phyloP scores from a whole-genome alignment of 495 filamentous ascomycete species.

The Astrothelium macrocarpum region DNA sequence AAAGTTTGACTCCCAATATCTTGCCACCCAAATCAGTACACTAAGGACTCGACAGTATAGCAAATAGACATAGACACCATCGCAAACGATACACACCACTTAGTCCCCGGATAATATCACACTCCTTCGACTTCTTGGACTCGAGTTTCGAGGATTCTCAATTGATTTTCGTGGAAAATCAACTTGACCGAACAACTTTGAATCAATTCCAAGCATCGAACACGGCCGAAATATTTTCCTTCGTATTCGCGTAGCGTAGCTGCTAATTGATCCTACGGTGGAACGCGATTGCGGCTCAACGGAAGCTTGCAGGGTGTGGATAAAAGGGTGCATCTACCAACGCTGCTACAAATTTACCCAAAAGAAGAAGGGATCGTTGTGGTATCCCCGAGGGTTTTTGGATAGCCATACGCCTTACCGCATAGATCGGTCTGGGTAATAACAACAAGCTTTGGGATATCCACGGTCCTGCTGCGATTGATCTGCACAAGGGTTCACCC shows the following conservation, averaged over 20 bases:
- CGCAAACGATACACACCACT: not conserved
- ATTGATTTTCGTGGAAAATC: too few relatives aligned
- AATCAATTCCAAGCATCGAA: too few relatives aligned
- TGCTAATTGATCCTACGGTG: not conserved
- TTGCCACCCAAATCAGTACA: not conserved
- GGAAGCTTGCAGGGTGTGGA: not conserved
- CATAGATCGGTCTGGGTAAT: too few relatives aligned
- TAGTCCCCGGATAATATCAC: not conserved
- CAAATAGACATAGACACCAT: not conserved
- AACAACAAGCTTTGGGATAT: not conserved
- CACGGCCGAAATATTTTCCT: too few relatives aligned
- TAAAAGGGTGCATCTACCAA: not conserved
- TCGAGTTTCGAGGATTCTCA: not conserved
- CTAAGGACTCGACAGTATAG: not conserved
- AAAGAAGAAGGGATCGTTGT: not conserved
- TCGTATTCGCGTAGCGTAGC: too few relatives aligned
- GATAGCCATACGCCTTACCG: too few relatives aligned
- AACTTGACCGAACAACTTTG: too few relatives aligned
- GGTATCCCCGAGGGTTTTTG: too few relatives aligned
- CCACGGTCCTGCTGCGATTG: not conserved
- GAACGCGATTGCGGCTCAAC: not conserved
- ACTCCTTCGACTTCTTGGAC: not conserved
- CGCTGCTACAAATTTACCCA: too few relatives aligned
- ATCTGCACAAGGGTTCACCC: constrained; percentile 9
- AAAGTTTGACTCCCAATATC: not conserved